Percentiles rank a stretch among this genome's conserved stretches.
phyloP scores from a whole-genome alignment of 2,329 filamentous ascomycete species.

The Emergomyces pasteurianus region DNA sequence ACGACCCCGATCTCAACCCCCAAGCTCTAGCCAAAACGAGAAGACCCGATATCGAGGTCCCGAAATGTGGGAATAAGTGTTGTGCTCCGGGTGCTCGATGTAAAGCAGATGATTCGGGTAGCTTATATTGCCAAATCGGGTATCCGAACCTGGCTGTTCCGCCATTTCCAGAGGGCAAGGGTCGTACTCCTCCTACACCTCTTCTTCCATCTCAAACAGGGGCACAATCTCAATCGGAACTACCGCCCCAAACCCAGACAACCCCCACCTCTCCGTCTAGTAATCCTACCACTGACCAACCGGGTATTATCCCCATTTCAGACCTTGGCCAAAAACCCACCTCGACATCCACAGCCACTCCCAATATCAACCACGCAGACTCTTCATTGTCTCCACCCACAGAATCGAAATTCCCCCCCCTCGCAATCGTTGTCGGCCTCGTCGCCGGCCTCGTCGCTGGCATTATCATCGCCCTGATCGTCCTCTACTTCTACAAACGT shows the following conservation, averaged over 20 bases:
- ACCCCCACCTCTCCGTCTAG: slow-evolving; percentile 8
- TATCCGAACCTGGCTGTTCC: neutral
- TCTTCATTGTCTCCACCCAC: slow-evolving; percentile 20
- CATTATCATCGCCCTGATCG: slow-evolving; percentile 41
- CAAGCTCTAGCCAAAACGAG: slow-evolving; percentile 31
- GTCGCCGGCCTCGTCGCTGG: slow-evolving; percentile 36
- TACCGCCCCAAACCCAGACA: slow-evolving; percentile 8
- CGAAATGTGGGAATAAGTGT: slow-evolving; percentile 31
- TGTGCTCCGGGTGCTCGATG: slow-evolving; percentile 19
- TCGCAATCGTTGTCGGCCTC: slow-evolving; percentile 34
- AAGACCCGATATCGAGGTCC: slow-evolving; percentile 27
- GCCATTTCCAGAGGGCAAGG: neutral
- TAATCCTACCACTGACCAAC: slow-evolving; percentile 6
- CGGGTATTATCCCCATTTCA: neutral
- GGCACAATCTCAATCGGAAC: slow-evolving; percentile 14
- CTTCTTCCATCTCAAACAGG: slow-evolving; percentile 14
- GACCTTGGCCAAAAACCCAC: slow-evolving; percentile 3
- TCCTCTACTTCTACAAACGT: slow-evolving; percentile 31
- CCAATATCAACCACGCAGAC: slow-evolving; percentile 13
- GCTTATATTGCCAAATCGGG: neutral
- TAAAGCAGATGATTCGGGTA: too few relatives aligned
- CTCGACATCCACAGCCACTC: slow-evolving; percentile 11
- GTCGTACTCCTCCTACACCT: neutral
- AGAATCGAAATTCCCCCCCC: slow-evolving; percentile 24
- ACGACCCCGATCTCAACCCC: slow-evolving; percentile 29